Conservation (phyloP, 2,329 filamentous ascomycete genomes). For the Apiospora arundinis region DNA sequence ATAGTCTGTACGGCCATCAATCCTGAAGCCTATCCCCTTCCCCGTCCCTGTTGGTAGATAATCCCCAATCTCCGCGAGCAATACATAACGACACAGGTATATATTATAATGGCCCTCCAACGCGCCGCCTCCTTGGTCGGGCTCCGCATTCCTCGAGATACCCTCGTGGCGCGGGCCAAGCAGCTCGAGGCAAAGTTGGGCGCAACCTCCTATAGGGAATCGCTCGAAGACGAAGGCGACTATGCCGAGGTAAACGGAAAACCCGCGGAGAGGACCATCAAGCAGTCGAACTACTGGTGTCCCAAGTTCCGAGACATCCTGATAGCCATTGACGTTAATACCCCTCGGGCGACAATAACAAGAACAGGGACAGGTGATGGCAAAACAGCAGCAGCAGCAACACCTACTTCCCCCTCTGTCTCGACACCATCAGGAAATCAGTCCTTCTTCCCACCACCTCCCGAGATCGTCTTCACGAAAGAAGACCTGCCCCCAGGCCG, state of each 20-base stretch:
- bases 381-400: not conserved
- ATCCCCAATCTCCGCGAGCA: not conserved
- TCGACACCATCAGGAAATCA: not conserved
- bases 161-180: constrained; percentile 21
- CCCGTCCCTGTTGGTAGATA: not conserved
- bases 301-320: constrained; percentile 11
- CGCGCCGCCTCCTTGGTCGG: constrained; percentile 17
- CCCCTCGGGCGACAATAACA: not conserved
- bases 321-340: not conserved
- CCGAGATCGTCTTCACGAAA: not conserved
- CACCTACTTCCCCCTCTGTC: not conserved
- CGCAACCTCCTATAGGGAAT: not conserved
- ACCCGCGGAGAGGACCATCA: not conserved
- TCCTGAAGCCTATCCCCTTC: too few species aligned
- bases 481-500: not conserved
- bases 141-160: not conserved
- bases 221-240: constrained; percentile 22
- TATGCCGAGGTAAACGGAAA: not conserved
- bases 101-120: not conserved
- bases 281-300: constrained; percentile 17
- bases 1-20: not conserved
- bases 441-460: not conserved
- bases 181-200: constrained; percentile 15
- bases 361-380: not conserved
- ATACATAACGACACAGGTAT: not conserved